Evolutionary conservation across 257 asterid species (phyloP), one percentile per base, ranked within the genome.

Genomic region (Asclepias syriaca): DNA sequence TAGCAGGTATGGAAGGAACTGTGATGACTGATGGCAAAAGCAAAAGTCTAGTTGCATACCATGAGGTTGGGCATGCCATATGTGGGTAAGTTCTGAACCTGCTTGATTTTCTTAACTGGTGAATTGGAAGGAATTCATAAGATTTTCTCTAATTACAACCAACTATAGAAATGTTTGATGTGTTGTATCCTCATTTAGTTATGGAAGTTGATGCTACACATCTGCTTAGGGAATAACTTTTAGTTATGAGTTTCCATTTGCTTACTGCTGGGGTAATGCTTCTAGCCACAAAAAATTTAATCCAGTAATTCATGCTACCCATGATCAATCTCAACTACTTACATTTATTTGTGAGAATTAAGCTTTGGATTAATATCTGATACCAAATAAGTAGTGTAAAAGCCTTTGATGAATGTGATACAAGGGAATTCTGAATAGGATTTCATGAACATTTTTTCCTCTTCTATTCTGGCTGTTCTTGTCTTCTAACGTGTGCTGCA

Each of bases 21-120:
- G 88, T 86, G 45, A 95, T 95, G 99, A 95, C 99, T 43, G 99
- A 95, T 78, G 99, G 99, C 64, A 95, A 95, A 89, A 92, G 99
- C 91, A 95, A 95, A 80, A 95, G 97, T 84, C 89, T 95, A 8
- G 96, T 95, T 72, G 97, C 99, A 8, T 95, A 95, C 85, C 99
- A 92, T 74, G 99, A 95, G 89, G 99, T 92, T 69, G 99, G 99
- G 27, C 98, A 95, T 79, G 98, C 99, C 85, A 85, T 95, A 77
- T 95, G 99, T 70, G 98, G 99, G 99, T 92, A 79, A 82, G 93
- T 84, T 40, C 71, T 50, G 13, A 46, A 73, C 37, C 21, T 15
- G 21, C 56, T 13, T 39, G 19, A 29, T 40, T 57, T 14, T 46
- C 53, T 27, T 19, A 66, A 29, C 1, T 55, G 16, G 13, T 32